Evolutionary conservation across 495 filamentous ascomycete species (phyloP), one percentile per base, ranked within the genome.

Genomic region (Annulohypoxylon maeteangense): DNA sequence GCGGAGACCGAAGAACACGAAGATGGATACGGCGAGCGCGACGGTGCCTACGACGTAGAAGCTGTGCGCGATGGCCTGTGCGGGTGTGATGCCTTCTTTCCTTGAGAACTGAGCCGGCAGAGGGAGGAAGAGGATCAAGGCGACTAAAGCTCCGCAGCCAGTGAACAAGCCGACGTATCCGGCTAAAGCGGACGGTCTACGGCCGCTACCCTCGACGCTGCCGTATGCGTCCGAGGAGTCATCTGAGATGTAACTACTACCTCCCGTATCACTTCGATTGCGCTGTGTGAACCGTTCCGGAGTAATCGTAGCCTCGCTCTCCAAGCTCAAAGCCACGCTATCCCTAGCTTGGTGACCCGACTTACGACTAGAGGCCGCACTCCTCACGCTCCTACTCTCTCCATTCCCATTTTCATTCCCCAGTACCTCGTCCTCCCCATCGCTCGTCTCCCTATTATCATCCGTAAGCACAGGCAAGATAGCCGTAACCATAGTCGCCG

Each of bases 401-500:
- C 57, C 47, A 47, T 60, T 57, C n/a, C 27, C 57, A 40, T 36
- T 36, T 8, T 51, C 45, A 38, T 60, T 57, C n/a, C 27, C 57
- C 7, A 23, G 56, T 31, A 22, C 65, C 22, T 48, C 77, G 40
- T 78, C 74, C 20, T 64, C 56, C 40, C 74, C 60, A 55, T 68
- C 42, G 4, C 7, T 40, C 44, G 22, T 23, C 14, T 62, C 57
- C n/a, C n/a, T 59, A 62, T 68, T 74, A 56, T 84, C 75, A 76
- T 81, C 85, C 16, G 93, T 94, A 76, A 99, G 92, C 5, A 91
- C 90, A 1, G 95, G 96, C 16, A 98, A 84, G 25, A 96, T 92
- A 0, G 95, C 95, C 4, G 96, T 98, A 29, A 99, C 95, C 95
- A 99, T 99, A 1, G 96, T 98, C 25, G 93, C 86, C 7, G 92